A percentile compares a stretch with the other conserved stretches of the same genome.
These are phyloP conservation scores for Cystoisospora suis DNA, from an alignment of 169 alveolate species.

Conservation along the genomic window DNA sequence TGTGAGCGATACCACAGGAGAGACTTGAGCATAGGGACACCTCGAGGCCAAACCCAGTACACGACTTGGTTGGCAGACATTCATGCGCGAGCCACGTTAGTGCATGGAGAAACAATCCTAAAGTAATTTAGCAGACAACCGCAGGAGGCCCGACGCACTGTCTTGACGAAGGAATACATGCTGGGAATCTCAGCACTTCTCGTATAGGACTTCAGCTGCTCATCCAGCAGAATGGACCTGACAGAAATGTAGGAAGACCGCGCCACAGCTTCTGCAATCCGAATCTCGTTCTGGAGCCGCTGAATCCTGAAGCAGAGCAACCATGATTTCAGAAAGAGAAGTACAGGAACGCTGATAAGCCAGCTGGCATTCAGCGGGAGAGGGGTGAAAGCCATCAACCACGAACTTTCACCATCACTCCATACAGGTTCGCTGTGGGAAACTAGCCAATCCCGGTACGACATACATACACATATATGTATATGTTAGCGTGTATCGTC, in stretches of 20 bases:
- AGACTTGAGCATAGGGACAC: too few species aligned
- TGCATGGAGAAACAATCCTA: too few species aligned
- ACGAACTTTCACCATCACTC: not conserved
- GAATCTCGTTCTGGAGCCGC: constrained; percentile 48
- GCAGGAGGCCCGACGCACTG: not conserved
- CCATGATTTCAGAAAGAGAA: not conserved
- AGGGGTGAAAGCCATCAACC: not conserved
- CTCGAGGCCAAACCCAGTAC: too few species aligned
- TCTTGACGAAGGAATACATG: constrained; percentile 35
- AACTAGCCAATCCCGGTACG: too few species aligned
- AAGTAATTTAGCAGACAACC: not conserved
- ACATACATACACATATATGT: too few species aligned
- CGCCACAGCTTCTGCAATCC: constrained; percentile 63
- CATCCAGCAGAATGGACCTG: constrained; percentile 52
- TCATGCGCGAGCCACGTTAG: too few species aligned
- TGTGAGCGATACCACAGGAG: too few species aligned
- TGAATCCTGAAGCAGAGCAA: constrained; percentile 30
- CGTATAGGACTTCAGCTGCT: constrained; percentile 58
- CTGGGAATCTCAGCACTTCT: constrained; percentile 2
- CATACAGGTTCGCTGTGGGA: not conserved
- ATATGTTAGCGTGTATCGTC: too few species aligned
- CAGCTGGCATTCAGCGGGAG: not conserved
- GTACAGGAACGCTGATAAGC: not conserved
- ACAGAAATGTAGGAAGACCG: constrained; percentile 58
- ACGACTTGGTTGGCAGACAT: too few species aligned